These are phyloP conservation scores for Ceratocystis lukuohia DNA, from an alignment of 2,329 filamentous ascomycete genomes.

Conservation along the genomic window DNA sequence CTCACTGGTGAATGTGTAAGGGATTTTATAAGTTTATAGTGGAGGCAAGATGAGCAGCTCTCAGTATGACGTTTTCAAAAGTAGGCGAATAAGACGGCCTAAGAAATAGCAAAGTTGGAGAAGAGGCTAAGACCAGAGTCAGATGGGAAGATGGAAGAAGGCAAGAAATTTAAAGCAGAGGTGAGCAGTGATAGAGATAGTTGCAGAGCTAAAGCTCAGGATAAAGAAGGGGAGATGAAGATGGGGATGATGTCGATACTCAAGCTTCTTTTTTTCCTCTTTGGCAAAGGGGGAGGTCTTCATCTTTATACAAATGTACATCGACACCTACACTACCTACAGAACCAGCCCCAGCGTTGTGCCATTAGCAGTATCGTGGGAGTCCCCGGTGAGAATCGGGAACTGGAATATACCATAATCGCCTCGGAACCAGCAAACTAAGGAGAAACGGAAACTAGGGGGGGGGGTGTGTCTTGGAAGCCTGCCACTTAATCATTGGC, in stretches of 20 bases:
- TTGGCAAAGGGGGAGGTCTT: slow-evolving; percentile 4
- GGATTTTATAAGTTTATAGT: neutral
- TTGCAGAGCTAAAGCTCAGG: neutral
- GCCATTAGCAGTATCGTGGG: slow-evolving; percentile 5
- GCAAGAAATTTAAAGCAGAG: slow-evolving; percentile 2
- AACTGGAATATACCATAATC: neutral
- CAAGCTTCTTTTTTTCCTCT: neutral
- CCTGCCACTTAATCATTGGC: neutral
- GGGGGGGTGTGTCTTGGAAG: neutral
- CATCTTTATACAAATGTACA: slow-evolving; percentile 17
- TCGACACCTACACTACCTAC: neutral
- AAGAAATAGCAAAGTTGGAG: slow-evolving; percentile 4
- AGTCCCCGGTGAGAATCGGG: slow-evolving; percentile 6
- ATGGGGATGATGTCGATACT: slow-evolving; percentile 8
- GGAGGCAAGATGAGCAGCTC: neutral
- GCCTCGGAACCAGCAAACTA: slow-evolving; percentile 7
- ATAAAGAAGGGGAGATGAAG: neutral
- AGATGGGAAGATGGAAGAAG: neutral
- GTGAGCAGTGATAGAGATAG: neutral
- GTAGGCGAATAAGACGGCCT: slow-evolving; percentile 1
- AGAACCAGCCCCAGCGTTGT: neutral
- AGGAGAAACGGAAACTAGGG: slow-evolving; percentile 9
- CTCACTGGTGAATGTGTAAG: neutral
- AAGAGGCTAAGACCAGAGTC: neutral
- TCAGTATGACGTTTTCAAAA: neutral